Evolutionary conservation across 495 filamentous ascomycete species (phyloP).

Genomic region (Sphaerosporella brunnea): DNA sequence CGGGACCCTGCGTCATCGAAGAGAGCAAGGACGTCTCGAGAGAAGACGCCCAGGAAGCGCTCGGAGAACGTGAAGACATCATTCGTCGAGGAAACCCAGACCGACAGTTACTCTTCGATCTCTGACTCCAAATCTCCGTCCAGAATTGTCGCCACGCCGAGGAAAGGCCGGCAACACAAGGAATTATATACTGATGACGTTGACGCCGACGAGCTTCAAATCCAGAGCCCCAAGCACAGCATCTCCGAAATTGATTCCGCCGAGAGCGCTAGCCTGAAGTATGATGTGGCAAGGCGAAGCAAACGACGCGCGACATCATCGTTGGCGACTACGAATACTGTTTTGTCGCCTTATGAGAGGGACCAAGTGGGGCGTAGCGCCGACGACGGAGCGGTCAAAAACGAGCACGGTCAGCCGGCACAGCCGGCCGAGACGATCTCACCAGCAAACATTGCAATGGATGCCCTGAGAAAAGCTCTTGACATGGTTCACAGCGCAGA

Average conservation of each 20-base stretch:
- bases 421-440: neutral
- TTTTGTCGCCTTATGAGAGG: neutral
- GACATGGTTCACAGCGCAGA: neutral
- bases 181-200: neutral
- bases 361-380: too few relatives aligned
- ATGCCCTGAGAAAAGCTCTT: neutral
- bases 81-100: neutral
- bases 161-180: neutral
- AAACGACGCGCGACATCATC: neutral
- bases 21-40: neutral
- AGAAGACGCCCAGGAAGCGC: neutral
- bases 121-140: neutral
- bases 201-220: neutral
- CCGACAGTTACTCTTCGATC: neutral
- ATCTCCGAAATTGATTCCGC: neutral
- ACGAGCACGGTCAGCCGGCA: neutral
- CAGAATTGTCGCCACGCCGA: neutral
- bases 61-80: neutral
- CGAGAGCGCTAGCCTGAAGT: neutral
- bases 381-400: neutral
- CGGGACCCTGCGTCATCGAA: neutral
- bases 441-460: neutral
- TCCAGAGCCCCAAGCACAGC: slow-evolving; percentile 1
- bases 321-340: neutral
- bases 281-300: neutral